These are phyloP conservation scores for Boletus subparvulus DNA, from an alignment of 768 basidiomycete species.

Conservation along the genomic window DNA sequence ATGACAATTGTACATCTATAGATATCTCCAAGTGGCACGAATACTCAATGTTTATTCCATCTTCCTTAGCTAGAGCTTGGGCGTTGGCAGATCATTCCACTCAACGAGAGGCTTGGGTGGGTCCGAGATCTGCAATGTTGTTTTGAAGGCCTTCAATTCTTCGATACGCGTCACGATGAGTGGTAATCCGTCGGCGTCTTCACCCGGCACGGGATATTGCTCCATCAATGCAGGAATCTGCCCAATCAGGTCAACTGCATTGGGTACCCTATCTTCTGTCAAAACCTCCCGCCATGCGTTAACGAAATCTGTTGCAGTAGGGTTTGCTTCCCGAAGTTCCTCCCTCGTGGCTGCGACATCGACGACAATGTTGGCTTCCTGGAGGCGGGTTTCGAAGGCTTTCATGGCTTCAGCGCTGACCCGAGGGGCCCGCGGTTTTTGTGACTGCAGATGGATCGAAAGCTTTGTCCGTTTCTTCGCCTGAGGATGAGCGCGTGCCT, in stretches of 20 bases:
- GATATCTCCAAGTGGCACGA: background rate
- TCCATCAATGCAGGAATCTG: constrained; percentile 58
- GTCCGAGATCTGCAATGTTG: constrained; percentile 50
- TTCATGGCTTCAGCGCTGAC: constrained; percentile 64
- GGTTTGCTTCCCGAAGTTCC: constrained; percentile 53
- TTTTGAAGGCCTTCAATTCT: constrained; percentile 67
- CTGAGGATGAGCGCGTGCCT: constrained; percentile 63
- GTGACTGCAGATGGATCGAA: constrained; percentile 78
- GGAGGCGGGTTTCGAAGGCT: constrained; percentile 58
- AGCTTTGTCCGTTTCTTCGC: constrained; percentile 75
- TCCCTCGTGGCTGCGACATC: constrained; percentile 53
- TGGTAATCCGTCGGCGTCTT: constrained; percentile 45
- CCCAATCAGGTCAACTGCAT: constrained; percentile 47
- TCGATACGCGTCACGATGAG: constrained; percentile 59
- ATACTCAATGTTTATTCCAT: background rate
- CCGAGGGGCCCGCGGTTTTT: constrained; percentile 56
- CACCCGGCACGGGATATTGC: constrained; percentile 54
- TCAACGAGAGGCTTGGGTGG: constrained; percentile 66
- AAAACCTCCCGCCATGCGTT: constrained; percentile 57
- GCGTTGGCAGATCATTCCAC: constrained; percentile 69
- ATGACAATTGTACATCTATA: background rate
- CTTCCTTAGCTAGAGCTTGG: constrained; percentile 47
- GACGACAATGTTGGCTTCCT: constrained; percentile 45
- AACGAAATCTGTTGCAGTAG: constrained; percentile 57
- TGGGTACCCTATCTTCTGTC: constrained; percentile 39